These are phyloP conservation scores for Waitea zeae DNA, from an alignment of 1,284 basidiomycete species.

Conservation along the genomic window DNA sequence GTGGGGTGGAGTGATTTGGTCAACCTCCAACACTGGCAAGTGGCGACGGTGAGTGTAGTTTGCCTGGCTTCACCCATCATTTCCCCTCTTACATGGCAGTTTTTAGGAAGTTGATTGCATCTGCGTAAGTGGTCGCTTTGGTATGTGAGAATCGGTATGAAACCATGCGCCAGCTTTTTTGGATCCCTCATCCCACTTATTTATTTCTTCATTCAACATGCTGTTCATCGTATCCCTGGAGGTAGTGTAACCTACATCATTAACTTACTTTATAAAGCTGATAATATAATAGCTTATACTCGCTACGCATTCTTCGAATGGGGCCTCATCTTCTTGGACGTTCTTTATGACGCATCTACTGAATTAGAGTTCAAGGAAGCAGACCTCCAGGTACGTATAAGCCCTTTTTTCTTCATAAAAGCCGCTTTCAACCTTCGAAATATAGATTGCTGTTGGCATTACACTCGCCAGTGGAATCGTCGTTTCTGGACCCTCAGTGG, in stretches of 20 bases:
- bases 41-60: slow-evolving; percentile 29
- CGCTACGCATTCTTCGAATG: slow-evolving; percentile 79
- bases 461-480: neutral
- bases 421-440: no score
- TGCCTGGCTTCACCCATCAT: neutral
- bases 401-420: no score
- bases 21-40: slow-evolving; percentile 23
- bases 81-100: slow-evolving; percentile 2
- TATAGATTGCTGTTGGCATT: neutral
- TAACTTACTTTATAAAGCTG: neutral
- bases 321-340: slow-evolving; percentile 66
- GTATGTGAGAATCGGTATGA: neutral
- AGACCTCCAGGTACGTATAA: slow-evolving; percentile 37
- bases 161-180: slow-evolving; percentile 41
- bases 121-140: slow-evolving; percentile 19
- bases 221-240: slow-evolving; percentile 62
- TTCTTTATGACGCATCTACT: slow-evolving; percentile 58
- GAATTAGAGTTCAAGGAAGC: slow-evolving; percentile 42
- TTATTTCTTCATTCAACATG: slow-evolving; percentile 77
- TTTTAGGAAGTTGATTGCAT: slow-evolving; percentile 32
- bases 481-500: no score
- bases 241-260: slow-evolving; percentile 23
- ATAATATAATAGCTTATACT: slow-evolving; percentile 49
- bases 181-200: slow-evolving; percentile 52
- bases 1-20: slow-evolving; percentile 48